A percentile compares a stretch with the other conserved stretches of the same genome.
Conservation (phyloP, 2,329 filamentous ascomycete species). For the Rhinocladiella similis region DNA sequence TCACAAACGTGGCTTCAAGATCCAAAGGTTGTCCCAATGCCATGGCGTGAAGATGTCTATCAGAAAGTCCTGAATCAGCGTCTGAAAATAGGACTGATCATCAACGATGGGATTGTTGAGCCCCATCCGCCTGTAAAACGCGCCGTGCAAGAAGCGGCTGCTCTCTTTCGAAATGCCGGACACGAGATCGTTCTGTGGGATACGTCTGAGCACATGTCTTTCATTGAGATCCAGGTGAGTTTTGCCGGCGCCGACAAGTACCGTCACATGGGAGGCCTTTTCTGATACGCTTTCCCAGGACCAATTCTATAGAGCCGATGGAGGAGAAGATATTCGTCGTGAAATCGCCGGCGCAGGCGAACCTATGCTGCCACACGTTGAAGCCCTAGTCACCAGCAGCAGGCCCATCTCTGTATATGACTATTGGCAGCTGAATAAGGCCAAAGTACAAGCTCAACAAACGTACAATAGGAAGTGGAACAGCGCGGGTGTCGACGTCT, state of each 20-base stretch:
- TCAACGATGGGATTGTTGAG: slow-evolving; percentile 55
- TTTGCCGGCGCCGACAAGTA: background rate
- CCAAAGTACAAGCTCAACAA: slow-evolving; percentile 51
- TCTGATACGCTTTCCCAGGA: slow-evolving; percentile 40
- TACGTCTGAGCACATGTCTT: slow-evolving; percentile 36
- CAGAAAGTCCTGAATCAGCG: slow-evolving; percentile 42
- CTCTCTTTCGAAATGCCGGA: slow-evolving; percentile 57
- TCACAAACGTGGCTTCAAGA: slow-evolving; percentile 55
- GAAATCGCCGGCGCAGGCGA: slow-evolving; percentile 58
- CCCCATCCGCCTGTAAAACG: slow-evolving; percentile 58
- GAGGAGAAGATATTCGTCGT: slow-evolving; percentile 60
- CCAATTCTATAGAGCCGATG: slow-evolving; percentile 61
- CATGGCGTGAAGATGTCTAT: slow-evolving; percentile 54
- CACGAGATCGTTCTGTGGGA: slow-evolving; percentile 45
- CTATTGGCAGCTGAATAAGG: slow-evolving; percentile 66
- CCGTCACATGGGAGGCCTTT: background rate
- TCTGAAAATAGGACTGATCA: slow-evolving; percentile 51
- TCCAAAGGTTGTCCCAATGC: slow-evolving; percentile 52
- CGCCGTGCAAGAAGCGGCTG: slow-evolving; percentile 31
- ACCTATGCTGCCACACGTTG: slow-evolving; percentile 58
- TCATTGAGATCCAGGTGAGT: slow-evolving; percentile 51
- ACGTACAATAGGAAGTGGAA: no score
- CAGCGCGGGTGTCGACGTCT: no score
- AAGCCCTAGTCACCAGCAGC: slow-evolving; percentile 54
- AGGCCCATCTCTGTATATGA: slow-evolving; percentile 60